Evolutionary conservation across 345 rosid species (phyloP), one percentile per base, ranked within the genome.

Genomic region (Melastoma malabathricum): DNA sequence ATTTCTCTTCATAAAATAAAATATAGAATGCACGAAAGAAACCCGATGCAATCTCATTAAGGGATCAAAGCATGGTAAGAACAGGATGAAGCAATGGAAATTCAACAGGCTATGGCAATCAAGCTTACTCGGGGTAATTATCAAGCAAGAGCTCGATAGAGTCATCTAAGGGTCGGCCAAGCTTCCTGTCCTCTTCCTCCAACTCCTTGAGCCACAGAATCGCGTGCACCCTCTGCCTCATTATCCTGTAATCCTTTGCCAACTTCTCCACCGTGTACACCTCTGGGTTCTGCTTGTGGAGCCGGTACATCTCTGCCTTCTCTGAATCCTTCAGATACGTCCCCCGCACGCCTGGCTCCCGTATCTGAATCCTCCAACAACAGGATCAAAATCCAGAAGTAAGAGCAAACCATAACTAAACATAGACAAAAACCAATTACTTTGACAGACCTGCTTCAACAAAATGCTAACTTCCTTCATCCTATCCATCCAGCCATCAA

Each of bases 181-280:
- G 84, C 64, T 76, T 92, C 60, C 73, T 84, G 84, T 92, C 98
- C 71, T 92, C 89, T 62, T 79, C 95, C 66, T 92, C 97, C 48
- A 75, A 71, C 62, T 92, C 82, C 61, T 92, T 92, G 59, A 87
- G 72, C 89, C 94, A 92, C 64, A 92, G 88, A 65, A 92, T 87
- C 6, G 97, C 95, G 52, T 87, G 93, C 55, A 92, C 96, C 60
- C 96, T 77, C 73, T 92, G 98, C 64, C 96, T 80, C 97, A 92
- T 82, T 29, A 92, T 75, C 77, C 94, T 82, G 52, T 73, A 92
- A 66, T 92, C 97, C 64, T 84, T 92, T 10, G 98, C 90, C 64
- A 87, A 82, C 69, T 62, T 80, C 70, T 81, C 86, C 56, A 87
- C 61, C 0, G 93, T 84, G 66, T 92, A 79, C 0, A 77, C 80